These are phyloP conservation scores for Camptophora hylomeconis DNA, from an alignment of 2,329 filamentous ascomycete species.

Conservation along the genomic window DNA sequence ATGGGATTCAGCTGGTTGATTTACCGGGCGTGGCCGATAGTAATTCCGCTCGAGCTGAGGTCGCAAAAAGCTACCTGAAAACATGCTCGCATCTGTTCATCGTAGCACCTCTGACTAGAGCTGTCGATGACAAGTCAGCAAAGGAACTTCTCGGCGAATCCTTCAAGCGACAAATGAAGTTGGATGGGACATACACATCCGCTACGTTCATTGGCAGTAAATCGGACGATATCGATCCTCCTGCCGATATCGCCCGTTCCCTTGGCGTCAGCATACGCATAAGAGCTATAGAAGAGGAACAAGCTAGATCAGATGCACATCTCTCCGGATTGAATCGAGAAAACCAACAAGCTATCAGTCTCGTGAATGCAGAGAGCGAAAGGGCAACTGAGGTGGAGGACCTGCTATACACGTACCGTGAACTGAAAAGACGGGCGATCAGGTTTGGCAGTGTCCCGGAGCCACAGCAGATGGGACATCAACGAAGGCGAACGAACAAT, in stretches of 20 bases:
- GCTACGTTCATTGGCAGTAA: conserved; percentile 52
- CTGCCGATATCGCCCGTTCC: conserved; percentile 19
- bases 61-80: conserved; percentile 48
- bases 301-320: conserved; percentile 42
- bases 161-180: conserved; percentile 47
- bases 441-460: neutral
- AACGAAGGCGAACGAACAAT: no score
- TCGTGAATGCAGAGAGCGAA: conserved; percentile 21
- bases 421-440: neutral
- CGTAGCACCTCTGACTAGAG: conserved; percentile 47
- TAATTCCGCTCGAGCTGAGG: conserved; percentile 45
- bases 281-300: conserved; percentile 9
- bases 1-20: conserved; percentile 44
- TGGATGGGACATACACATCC: conserved; percentile 40
- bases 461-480: no score
- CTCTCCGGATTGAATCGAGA: conserved; percentile 47
- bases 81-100: conserved; percentile 49
- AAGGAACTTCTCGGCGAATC: conserved; percentile 42
- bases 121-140: conserved; percentile 47
- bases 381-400: conserved; percentile 25
- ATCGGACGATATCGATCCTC: conserved; percentile 43
- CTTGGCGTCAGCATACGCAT: conserved; percentile 10
- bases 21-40: conserved; percentile 47
- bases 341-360: conserved; percentile 28
- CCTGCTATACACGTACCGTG: neutral